Base-by-base conservation (phyloP, 108 stramenopile species). In the Conticribra weissflogii region DNA sequence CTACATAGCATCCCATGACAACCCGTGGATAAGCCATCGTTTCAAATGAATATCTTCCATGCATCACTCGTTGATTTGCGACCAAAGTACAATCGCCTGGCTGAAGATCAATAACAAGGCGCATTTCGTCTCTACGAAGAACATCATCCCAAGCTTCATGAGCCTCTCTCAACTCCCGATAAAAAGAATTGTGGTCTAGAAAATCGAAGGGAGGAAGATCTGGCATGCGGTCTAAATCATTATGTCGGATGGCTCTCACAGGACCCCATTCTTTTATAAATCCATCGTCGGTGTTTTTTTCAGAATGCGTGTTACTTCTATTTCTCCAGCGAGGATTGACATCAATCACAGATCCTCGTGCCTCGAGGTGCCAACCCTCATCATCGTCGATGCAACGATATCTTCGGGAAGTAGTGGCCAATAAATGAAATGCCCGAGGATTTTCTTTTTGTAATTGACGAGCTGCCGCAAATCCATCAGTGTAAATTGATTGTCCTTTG, bases 1-100 rank as follows among this genome's bases (percentile, higher is more conserved):
- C 77, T 54, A 91, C 81, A 66, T 92, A 95, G 68, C 91, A 92
- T 1, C 90, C 93, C 83, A 85, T 88, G 0, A 92, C 85, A n/a
- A 81, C 62, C 74, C 93, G 58, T 4, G 90, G 85, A 28, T 48
- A 62, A 14, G 46, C 17, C 23, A 51, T 66, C 7, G 83, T 59
- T 12, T 74, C 58, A 72, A 93, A 93, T 24, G 79, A 64, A 52
- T 74, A 66, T 33, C 93, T 54, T 46, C 86, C 93, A 67, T 94
- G 93, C 68, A 94, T 72, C 51, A 87, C 88, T 22, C 90, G 72
- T 84, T 94, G 93, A 71, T 94, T 94, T 18, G 90, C 85, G 25
- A 94, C 89, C 3, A 94, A 73, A 54, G 87, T 69, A 28, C 88
- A 91, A 55, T 94, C 93, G 19, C 93, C 93, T 18, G 86, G 73